Percentiles rank a stretch among this genome's conserved stretches.
Evolutionary conservation across 352 stramenopile species (phyloP).

Genomic region (Pythium angustatum): DNA sequence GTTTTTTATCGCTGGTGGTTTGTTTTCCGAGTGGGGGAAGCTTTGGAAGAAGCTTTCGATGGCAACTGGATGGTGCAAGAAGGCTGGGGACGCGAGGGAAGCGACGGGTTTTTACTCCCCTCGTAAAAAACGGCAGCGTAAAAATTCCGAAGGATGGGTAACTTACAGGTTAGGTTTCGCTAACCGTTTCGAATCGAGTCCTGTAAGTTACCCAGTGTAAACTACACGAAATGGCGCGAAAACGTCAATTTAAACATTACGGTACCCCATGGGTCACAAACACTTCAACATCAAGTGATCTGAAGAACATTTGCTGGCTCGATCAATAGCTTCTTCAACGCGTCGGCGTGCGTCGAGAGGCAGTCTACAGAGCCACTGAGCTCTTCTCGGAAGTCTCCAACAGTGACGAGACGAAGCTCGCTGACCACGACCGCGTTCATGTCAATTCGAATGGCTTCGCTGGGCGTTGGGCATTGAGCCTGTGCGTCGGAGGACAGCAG

Average conservation of each 20-base stretch:
- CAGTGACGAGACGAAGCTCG: conserved; percentile 48
- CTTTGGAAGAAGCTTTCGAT: conserved; percentile 20
- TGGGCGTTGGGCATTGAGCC: neutral
- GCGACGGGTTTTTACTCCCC: conserved; percentile 25
- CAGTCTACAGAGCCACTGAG: conserved; percentile 43
- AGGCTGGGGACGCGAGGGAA: neutral
- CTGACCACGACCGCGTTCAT: conserved; percentile 76
- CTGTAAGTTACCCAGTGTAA: conserved; percentile 31
- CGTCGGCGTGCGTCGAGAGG: conserved; percentile 18
- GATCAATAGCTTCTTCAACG: neutral
- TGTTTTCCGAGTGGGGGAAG: conserved; percentile 21
- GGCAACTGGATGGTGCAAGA: neutral
- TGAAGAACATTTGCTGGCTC: neutral
- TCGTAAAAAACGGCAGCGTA: conserved; percentile 28
- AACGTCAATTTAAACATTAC: conserved; percentile 20
- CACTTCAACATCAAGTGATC: neutral
- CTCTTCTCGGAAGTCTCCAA: conserved; percentile 39
- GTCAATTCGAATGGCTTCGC: conserved; percentile 35
- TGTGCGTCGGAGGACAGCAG: neutral
- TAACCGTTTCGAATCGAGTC: neutral
- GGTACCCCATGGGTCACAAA: neutral
- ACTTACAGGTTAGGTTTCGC: conserved; percentile 27
- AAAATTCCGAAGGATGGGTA: conserved; percentile 26
- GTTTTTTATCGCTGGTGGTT: conserved; percentile 31
- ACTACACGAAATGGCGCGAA: conserved; percentile 36